These are phyloP conservation scores for Trichophaea hybrida DNA, from an alignment of 2,329 filamentous ascomycete genomes.

Conservation along the genomic window DNA sequence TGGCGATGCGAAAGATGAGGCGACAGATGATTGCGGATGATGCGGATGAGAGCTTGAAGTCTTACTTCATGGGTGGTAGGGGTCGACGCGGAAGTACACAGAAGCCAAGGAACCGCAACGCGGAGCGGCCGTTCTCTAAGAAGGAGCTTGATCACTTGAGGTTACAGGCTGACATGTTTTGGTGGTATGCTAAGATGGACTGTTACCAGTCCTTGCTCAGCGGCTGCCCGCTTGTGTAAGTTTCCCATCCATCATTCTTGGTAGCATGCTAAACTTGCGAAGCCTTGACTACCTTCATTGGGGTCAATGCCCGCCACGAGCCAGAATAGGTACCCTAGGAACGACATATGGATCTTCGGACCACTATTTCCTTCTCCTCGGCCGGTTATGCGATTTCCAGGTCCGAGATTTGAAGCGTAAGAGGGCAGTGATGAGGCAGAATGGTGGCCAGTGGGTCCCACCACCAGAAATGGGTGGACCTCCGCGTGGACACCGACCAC, in stretches of 20 bases:
- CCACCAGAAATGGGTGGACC: constrained; percentile 34
- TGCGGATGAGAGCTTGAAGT: constrained; percentile 44
- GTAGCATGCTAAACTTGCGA: constrained; percentile 19
- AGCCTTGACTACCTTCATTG: constrained; percentile 69
- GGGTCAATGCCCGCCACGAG: constrained; percentile 77
- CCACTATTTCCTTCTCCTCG: constrained; percentile 69
- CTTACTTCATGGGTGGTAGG: constrained; percentile 39
- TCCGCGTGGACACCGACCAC: constrained; percentile 12
- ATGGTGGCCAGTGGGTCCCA: constrained; percentile 44
- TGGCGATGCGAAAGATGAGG: constrained; percentile 30
- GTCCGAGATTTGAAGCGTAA: constrained; percentile 67
- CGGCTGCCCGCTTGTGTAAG: constrained; percentile 72
- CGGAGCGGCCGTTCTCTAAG: constrained; percentile 28
- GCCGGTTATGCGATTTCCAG: constrained; percentile 63
- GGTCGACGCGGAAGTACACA: background rate
- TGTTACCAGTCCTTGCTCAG: constrained; percentile 80
- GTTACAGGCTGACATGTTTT: constrained; percentile 71
- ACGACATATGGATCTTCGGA: constrained; percentile 81
- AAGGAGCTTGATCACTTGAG: constrained; percentile 67
- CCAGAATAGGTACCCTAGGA: constrained; percentile 60
- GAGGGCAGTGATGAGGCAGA: constrained; percentile 47
- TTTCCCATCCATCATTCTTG: constrained; percentile 22
- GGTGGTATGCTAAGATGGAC: constrained; percentile 95
- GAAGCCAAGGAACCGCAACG: constrained; percentile 24
- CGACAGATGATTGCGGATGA: constrained; percentile 33